Percentiles rank a stretch among this genome's conserved stretches.
Conservation (phyloP, 2,329 filamentous ascomycete genomes). For the Bertia moriformis region DNA sequence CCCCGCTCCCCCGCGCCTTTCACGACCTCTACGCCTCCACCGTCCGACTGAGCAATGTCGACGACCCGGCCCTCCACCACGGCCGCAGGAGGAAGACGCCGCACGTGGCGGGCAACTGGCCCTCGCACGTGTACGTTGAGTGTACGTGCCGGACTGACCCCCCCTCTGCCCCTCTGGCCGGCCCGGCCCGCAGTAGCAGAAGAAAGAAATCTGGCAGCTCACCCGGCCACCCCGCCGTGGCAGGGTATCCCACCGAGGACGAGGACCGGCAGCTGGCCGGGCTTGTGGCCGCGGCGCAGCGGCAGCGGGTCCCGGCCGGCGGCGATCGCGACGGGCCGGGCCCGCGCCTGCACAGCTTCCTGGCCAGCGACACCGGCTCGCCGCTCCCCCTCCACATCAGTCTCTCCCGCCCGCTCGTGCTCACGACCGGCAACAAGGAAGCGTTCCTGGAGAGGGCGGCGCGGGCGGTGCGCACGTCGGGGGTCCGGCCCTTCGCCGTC, state of each 20-base stretch:
- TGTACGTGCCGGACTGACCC: too few species aligned
- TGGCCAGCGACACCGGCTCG: conserved; percentile 65
- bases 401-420: conserved; percentile 66
- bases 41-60: conserved; percentile 60
- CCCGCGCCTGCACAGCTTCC: conserved; percentile 56
- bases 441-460: conserved; percentile 45
- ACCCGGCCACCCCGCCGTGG: too few species aligned
- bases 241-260: too few species aligned
- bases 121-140: conserved; percentile 81
- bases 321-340: too few species aligned
- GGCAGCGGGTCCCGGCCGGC: too few species aligned
- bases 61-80: conserved; percentile 73
- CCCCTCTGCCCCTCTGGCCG: conserved; percentile 2
- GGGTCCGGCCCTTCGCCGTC: conserved; percentile 22
- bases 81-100: conserved; percentile 71
- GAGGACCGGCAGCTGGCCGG: too few species aligned
- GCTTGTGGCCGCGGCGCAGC: background rate
- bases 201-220: too few species aligned
- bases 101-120: conserved; percentile 82
- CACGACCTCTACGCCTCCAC: conserved; percentile 80
- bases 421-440: conserved; percentile 60
- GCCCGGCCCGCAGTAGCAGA: too few species aligned
- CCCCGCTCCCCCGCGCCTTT: conserved; percentile 67
- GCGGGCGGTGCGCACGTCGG: conserved; percentile 16
- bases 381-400: conserved; percentile 79